Conservation (phyloP, 805 yeast species). For the Saturnispora serradocipensis region DNA sequence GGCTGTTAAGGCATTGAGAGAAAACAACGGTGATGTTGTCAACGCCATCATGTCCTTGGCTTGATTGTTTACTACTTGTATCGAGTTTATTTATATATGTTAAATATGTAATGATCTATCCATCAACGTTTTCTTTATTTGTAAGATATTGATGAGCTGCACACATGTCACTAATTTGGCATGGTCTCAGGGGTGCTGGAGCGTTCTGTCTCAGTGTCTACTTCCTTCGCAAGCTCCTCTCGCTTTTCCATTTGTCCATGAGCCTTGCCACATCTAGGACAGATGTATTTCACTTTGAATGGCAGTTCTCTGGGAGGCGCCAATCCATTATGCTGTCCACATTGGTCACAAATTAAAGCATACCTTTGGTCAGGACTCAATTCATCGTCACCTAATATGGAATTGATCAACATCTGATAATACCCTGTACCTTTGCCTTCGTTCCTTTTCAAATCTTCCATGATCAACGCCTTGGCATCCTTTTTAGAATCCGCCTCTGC, state of each 20-base stretch:
- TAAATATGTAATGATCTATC: neutral
- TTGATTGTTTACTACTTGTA: constrained; percentile 5
- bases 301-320: constrained; percentile 66
- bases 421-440: constrained; percentile 12
- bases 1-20: constrained; percentile 85
- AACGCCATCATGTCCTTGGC: constrained; percentile 84
- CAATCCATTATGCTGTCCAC: constrained; percentile 67
- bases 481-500: constrained; percentile 26
- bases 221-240: neutral
- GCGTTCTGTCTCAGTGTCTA: neutral
- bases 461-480: constrained; percentile 17
- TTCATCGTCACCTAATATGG: constrained; percentile 55
- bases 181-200: too few relatives aligned
- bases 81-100: neutral
- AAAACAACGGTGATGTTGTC: constrained; percentile 88
- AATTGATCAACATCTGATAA: constrained; percentile 32
- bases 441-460: constrained; percentile 11
- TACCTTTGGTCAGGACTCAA: constrained; percentile 47
- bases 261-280: constrained; percentile 50
- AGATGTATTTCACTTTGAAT: constrained; percentile 40
- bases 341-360: constrained; percentile 64
- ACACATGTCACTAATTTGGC: too few relatives aligned
- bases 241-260: neutral
- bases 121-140: neutral
- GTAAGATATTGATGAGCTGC: too few relatives aligned